phyloP scores from a whole-genome alignment of 257 asterid species.

The Gentiana macrophylla region DNA sequence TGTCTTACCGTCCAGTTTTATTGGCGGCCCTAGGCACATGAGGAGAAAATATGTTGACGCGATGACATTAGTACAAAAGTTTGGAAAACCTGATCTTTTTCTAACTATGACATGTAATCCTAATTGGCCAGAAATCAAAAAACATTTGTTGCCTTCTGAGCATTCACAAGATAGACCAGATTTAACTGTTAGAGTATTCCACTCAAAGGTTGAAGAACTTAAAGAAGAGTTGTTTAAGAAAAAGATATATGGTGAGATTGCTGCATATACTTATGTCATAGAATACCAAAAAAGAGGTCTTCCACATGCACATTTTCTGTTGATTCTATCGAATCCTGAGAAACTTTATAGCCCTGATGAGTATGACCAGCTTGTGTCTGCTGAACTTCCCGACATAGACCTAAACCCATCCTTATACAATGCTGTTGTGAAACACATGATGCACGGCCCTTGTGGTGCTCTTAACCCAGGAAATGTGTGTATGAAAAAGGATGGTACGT shows the following conservation, averaged over 20 bases:
- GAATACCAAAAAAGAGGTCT: background rate
- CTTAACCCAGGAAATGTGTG: background rate
- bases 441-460: background rate
- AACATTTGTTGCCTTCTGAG: background rate
- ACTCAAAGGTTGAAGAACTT: background rate
- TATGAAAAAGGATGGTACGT: background rate
- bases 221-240: background rate
- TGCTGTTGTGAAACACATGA: slow-evolving; percentile 1
- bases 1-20: background rate
- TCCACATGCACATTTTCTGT: background rate
- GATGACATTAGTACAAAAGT: background rate
- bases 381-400: background rate
- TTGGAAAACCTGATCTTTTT: background rate
- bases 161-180: background rate
- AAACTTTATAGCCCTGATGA: background rate
- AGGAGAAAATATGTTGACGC: background rate
- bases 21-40: background rate
- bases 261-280: background rate
- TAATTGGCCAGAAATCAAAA: background rate
- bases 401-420: background rate
- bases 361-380: background rate
- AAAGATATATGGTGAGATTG: background rate
- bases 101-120: slow-evolving; percentile 1
- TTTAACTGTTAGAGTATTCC: background rate
- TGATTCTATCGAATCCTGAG: background rate